A percentile compares a stretch with the other conserved stretches of the same genome.
Conservation (phyloP, 495 filamentous ascomycete species). For the Neurospora hispaniola region DNA sequence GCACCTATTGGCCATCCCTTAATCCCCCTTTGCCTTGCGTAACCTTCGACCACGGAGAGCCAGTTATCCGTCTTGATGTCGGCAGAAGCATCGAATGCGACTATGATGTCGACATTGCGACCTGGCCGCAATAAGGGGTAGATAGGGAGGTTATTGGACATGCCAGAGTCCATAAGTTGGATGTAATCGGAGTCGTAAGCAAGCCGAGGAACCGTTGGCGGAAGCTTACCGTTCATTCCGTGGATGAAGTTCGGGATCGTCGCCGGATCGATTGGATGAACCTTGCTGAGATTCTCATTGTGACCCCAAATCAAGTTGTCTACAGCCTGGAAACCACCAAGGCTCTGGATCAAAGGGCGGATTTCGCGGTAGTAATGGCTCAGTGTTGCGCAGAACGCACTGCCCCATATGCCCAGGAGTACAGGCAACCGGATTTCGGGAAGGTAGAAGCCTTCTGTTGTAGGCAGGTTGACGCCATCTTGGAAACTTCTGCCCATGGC, state of each 20-base stretch:
- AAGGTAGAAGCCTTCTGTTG: slow-evolving; percentile 44
- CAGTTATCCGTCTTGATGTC: slow-evolving; percentile 51
- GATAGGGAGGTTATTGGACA: slow-evolving; percentile 94
- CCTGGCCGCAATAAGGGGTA: slow-evolving; percentile 87
- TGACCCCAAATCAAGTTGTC: slow-evolving; percentile 78
- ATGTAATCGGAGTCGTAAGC: slow-evolving; percentile 60
- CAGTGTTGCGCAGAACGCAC: slow-evolving; percentile 89
- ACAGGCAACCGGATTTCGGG: slow-evolving; percentile 75
- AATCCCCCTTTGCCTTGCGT: slow-evolving; percentile 75
- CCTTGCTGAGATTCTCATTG: slow-evolving; percentile 70
- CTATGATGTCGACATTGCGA: slow-evolving; percentile 78
- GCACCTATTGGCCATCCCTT: slow-evolving; percentile 88
- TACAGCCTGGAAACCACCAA: slow-evolving; percentile 65
- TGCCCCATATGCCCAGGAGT: slow-evolving; percentile 87
- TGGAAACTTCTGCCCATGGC: slow-evolving; percentile 76
- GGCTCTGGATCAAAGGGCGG: slow-evolving; percentile 59
- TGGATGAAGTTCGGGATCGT: slow-evolving; percentile 77
- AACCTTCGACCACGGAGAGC: slow-evolving; percentile 86
- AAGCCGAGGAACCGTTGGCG: slow-evolving; percentile 60
- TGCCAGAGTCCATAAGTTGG: slow-evolving; percentile 92
- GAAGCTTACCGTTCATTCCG: slow-evolving; percentile 66
- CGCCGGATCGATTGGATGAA: slow-evolving; percentile 88
- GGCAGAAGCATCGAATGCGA: slow-evolving; percentile 37
- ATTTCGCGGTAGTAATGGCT: slow-evolving; percentile 95
- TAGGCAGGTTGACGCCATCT: slow-evolving; percentile 53